Evolutionary conservation across 108 stramenopile genomes (phyloP).

Genomic region (Nitzschia sp.): DNA sequence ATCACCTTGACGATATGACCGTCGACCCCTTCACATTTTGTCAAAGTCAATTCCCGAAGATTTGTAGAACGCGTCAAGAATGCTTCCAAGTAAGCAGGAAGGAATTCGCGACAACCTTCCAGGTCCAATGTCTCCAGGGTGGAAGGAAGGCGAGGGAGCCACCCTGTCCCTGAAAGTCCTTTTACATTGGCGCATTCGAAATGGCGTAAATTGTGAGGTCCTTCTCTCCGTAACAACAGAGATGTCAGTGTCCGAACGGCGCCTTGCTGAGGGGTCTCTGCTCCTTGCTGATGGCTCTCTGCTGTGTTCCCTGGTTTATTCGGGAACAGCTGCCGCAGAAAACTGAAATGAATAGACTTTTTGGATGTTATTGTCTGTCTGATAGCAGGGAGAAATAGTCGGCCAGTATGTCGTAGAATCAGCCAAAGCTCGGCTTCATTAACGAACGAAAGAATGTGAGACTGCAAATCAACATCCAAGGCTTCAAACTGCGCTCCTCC

Average conservation of each 20-base stretch:
- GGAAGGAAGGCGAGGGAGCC: conserved; percentile 7
- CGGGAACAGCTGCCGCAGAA: not conserved
- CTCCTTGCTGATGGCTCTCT: not conserved
- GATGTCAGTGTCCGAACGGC: not conserved
- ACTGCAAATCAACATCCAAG: conserved; percentile 1
- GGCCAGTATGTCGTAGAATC: not conserved
- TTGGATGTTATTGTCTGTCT: not conserved
- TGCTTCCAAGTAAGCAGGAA: not conserved
- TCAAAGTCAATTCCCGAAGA: conserved; percentile 19
- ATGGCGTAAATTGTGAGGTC: conserved; percentile 12
- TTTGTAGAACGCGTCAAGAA: not conserved
- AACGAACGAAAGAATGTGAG: not conserved
- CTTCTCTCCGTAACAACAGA: too few species aligned
- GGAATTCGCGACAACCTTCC: conserved; percentile 11
- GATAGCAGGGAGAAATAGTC: not conserved
- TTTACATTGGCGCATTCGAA: conserved; percentile 22
- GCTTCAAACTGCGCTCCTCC: not conserved
- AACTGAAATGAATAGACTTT: not conserved
- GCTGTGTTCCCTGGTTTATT: too few species aligned
- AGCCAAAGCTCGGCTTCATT: not conserved
- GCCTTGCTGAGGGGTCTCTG: not conserved
- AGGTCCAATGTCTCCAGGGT: conserved; percentile 20
- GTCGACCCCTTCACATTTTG: conserved; percentile 11
- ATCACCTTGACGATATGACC: conserved; percentile 1
- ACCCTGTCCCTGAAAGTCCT: conserved; percentile 2